Conservation (phyloP, 441 rosid genomes). For the Populus hybrid region DNA sequence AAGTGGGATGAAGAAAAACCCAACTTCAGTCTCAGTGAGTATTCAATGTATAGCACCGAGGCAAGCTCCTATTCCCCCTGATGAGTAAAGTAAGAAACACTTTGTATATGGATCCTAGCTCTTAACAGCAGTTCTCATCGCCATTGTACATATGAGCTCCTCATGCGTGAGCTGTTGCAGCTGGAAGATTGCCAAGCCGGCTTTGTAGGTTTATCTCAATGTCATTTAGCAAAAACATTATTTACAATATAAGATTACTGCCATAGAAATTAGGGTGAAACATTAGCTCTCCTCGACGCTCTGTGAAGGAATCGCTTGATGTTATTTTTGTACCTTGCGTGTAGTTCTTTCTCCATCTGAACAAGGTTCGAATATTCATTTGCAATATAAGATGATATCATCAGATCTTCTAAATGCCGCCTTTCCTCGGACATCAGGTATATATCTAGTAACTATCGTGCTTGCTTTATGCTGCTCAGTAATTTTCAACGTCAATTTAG, state of each 20-base stretch:
- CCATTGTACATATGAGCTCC: constrained; percentile 23
- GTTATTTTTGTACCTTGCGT: background rate
- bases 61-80: constrained; percentile 73
- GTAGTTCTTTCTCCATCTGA: constrained; percentile 2
- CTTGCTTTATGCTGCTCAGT: too few relatives aligned
- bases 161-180: constrained; percentile 10
- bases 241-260: background rate
- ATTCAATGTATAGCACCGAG: constrained; percentile 83
- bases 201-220: background rate
- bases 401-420: background rate
- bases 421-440: background rate
- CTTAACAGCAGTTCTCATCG: background rate
- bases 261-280: constrained; percentile 10
- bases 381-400: background rate
- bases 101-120: constrained; percentile 19
- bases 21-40: constrained; percentile 66
- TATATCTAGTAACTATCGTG: too few relatives aligned
- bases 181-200: constrained; percentile 1
- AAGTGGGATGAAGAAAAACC: constrained; percentile 92
- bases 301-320: background rate
- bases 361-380: constrained; percentile 15
- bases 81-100: constrained; percentile 17
- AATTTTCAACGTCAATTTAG: too few relatives aligned
- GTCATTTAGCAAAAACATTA: constrained; percentile 9
- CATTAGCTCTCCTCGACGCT: background rate